Evolutionary conservation across 176 grass and related monocot genomes (phyloP).

Genomic region (Leersia perrieri): DNA sequence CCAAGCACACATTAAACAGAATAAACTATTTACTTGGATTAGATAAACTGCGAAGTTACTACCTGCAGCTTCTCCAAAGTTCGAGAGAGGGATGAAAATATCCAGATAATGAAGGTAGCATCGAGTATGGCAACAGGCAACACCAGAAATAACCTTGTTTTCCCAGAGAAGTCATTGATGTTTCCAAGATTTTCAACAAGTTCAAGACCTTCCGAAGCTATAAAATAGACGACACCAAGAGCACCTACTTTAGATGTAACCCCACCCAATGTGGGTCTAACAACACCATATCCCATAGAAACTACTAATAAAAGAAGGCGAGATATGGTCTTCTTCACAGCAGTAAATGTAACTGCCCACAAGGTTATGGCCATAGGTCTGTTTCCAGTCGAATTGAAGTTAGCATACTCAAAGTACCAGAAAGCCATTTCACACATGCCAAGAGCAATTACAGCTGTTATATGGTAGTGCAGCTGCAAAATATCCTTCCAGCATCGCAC

Average conservation of each 20-base stretch:
- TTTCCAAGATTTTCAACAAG: slow-evolving; percentile 97
- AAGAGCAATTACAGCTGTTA: slow-evolving; percentile 94
- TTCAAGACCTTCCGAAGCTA: slow-evolving; percentile 87
- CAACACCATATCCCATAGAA: slow-evolving; percentile 93
- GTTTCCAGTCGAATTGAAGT: slow-evolving; percentile 88
- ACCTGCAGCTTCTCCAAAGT: slow-evolving; percentile 99
- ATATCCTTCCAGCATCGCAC: slow-evolving; percentile 84
- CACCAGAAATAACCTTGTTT: slow-evolving; percentile 89
- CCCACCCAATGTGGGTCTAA: slow-evolving; percentile 78
- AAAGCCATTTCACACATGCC: slow-evolving; percentile 99
- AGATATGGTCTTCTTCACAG: slow-evolving; percentile 95
- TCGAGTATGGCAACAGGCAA: slow-evolving; percentile 93
- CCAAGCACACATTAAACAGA: not conserved
- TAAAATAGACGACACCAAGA: slow-evolving; percentile 84
- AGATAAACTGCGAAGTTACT: slow-evolving; percentile 22
- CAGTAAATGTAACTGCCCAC: slow-evolving; percentile 98
- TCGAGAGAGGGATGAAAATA: slow-evolving; percentile 98
- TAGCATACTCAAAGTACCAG: slow-evolving; percentile 97
- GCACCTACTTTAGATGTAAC: slow-evolving; percentile 76
- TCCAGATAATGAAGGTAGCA: slow-evolving; percentile 98
- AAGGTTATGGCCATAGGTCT: slow-evolving; percentile 95
- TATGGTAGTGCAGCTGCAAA: slow-evolving; percentile 95
- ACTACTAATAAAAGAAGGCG: slow-evolving; percentile 91
- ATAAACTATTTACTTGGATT: slow-evolving; percentile 20
- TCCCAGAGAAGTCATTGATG: slow-evolving; percentile 95